Evolutionary conservation across 2,329 filamentous ascomycete genomes (phyloP).

Genomic region (Pestalotiopsis sp.): DNA sequence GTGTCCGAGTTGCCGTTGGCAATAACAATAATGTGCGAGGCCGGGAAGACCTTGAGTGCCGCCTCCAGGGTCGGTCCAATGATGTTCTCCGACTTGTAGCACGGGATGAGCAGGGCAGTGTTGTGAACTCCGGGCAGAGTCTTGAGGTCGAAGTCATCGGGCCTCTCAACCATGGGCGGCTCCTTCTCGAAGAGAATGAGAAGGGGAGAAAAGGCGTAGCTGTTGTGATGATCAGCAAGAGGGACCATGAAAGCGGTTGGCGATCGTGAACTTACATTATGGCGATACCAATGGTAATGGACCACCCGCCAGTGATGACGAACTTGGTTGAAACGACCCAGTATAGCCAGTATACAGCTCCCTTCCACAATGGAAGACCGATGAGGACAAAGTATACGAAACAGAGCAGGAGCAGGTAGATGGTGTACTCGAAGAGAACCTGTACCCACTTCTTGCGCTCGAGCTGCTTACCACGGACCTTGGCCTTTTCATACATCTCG

Average conservation of each 20-base stretch:
- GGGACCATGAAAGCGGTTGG: not conserved
- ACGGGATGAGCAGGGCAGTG: conserved; percentile 40
- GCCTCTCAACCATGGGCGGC: conserved; percentile 22
- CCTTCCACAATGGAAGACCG: conserved; percentile 47
- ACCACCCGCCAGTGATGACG: conserved; percentile 40
- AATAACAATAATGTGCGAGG: conserved; percentile 47
- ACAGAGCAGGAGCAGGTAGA: conserved; percentile 29
- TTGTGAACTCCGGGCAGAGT: conserved; percentile 15
- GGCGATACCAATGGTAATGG: conserved; percentile 40
- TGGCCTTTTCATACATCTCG: conserved; percentile 22
- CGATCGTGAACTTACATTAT: conserved; percentile 30
- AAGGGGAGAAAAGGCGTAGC: conserved; percentile 21
- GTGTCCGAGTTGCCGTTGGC: conserved; percentile 50
- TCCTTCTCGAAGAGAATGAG: conserved; percentile 34
- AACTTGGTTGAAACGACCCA: conserved; percentile 42
- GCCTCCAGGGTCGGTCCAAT: conserved; percentile 44
- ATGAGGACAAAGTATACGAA: conserved; percentile 50
- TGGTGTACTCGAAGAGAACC: conserved; percentile 21
- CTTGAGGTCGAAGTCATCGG: conserved; percentile 15
- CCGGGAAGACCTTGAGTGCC: conserved; percentile 47
- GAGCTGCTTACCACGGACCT: conserved; percentile 18
- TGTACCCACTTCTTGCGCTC: conserved; percentile 23
- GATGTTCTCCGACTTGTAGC: conserved; percentile 46
- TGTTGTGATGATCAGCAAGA: not conserved
- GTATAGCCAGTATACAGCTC: conserved; percentile 44